Evolutionary conservation across 768 basidiomycete genomes (phyloP).

Genomic region (Amanita phalloides): DNA sequence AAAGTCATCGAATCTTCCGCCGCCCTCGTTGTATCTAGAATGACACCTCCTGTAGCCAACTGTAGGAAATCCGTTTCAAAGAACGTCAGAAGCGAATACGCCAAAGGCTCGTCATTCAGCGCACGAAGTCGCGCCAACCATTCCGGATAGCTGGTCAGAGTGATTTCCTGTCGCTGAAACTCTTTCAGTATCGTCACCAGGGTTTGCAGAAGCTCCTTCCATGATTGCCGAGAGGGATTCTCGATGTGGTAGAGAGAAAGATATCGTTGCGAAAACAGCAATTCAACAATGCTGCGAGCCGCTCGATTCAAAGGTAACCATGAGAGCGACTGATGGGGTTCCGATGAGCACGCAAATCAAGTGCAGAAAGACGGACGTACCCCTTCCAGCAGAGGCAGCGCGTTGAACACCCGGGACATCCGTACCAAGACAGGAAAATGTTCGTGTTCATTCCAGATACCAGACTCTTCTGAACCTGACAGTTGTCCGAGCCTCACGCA

Average conservation of each 20-base stretch:
- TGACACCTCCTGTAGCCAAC: slow-evolving; percentile 21
- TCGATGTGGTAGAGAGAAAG: slow-evolving; percentile 23
- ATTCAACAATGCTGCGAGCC: slow-evolving; percentile 17
- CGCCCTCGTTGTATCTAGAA: slow-evolving; percentile 17
- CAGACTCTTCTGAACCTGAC: slow-evolving; percentile 24
- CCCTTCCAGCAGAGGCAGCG: slow-evolving; percentile 19
- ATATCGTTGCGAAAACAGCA: slow-evolving; percentile 21
- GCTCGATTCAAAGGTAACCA: slow-evolving; percentile 27
- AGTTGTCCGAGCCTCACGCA: slow-evolving; percentile 25
- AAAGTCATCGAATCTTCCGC: slow-evolving; percentile 13
- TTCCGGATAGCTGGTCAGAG: slow-evolving; percentile 15
- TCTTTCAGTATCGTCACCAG: slow-evolving; percentile 16
- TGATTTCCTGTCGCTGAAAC: slow-evolving; percentile 8
- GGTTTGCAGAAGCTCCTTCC: slow-evolving; percentile 18
- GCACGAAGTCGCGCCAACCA: slow-evolving; percentile 19
- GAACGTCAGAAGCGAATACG: slow-evolving; percentile 19
- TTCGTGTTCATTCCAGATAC: slow-evolving; percentile 26
- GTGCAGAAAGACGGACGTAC: slow-evolving; percentile 11
- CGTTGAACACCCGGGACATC: slow-evolving; percentile 16
- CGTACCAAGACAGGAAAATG: slow-evolving; percentile 25
- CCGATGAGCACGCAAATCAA: background rate
- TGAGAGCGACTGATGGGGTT: slow-evolving; percentile 17
- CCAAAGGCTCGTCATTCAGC: slow-evolving; percentile 17
- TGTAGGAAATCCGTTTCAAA: slow-evolving; percentile 22
- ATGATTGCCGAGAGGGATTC: slow-evolving; percentile 24